These are phyloP conservation scores for Linnemannia zychae DNA, from an alignment of 192 early-diverging fungal species.

Conservation along the genomic window DNA sequence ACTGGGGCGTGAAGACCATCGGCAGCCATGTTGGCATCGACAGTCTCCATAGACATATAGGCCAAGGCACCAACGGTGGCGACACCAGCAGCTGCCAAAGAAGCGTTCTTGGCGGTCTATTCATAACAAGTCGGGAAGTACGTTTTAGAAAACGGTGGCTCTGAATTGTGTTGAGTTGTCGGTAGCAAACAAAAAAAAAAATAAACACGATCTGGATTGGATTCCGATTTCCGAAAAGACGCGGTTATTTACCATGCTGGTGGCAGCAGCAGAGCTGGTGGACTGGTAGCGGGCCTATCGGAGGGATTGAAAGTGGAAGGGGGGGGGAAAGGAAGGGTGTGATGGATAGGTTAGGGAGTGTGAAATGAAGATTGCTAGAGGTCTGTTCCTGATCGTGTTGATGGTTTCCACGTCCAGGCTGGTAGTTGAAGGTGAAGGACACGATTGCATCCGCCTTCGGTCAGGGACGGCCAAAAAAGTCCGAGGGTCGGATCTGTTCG, in stretches of 20 bases:
- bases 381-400: neutral
- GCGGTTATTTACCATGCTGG: constrained; percentile 44
- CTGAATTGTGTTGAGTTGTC: neutral
- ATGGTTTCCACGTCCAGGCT: neutral
- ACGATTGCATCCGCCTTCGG: neutral
- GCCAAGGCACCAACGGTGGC: constrained; percentile 54
- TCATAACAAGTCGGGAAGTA: neutral
- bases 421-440: neutral
- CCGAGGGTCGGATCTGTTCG: constrained; percentile 10
- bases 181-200: neutral
- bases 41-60: constrained; percentile 56
- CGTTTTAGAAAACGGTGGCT: neutral
- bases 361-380: neutral
- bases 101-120: constrained; percentile 52
- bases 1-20: constrained; percentile 93
- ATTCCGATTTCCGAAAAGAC: constrained; percentile 1
- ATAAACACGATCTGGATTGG: constrained; percentile 13
- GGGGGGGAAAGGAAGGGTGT: neutral
- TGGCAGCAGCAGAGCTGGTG: constrained; percentile 46
- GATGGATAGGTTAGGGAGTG: neutral
- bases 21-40: constrained; percentile 87
- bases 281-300: constrained; percentile 48
- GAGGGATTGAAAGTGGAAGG: neutral
- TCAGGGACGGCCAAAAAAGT: constrained; percentile 8
- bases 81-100: constrained; percentile 51